Base-by-base conservation (phyloP, 305 asterid genomes). In the Striga hermonthica region DNA sequence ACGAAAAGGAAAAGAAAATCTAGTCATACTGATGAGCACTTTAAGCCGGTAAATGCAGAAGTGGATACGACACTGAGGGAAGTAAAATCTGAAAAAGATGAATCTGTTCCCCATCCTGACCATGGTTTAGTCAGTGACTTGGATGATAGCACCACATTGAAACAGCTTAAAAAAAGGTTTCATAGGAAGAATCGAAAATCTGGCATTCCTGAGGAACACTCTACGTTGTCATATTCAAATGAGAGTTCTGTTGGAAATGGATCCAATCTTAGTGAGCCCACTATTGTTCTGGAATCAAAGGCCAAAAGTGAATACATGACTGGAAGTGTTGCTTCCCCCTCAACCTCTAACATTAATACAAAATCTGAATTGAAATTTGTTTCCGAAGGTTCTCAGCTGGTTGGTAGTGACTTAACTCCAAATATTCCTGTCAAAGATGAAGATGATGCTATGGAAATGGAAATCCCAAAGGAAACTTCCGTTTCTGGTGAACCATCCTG, bases 161-260 rank as follows among this genome's bases (percentile, higher is more conserved):
- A 66, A 69, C 86, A 79, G 49, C 72, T 81, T 9, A 79, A 54
- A 72, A 47, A 76, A 40, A 75, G 59, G 48, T 78, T 76, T 58
- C 76, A 43, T 71, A 47, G 67, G 56, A 86, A 68, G 82, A 86
- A 82, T 72, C 78, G 83, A 70, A 78, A 78, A 53, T 64, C 28
- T 56, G 64, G 9, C 59, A 53, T 50, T 57, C 41, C 22, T 35
- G 60, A 11, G 59, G 50, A 62, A 22, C 50, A 65, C 60, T 47
- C 78, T 60, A 67, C 57, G 40, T 72, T 62, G 64, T 72, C 59
- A 55, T 56, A 36, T 36, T 15, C 31, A 35, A 58, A 74, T 55
- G 35, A 52, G 72, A 76, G 73, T 36, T 66, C 40, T 12, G 71
- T 35, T 14, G 80, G 79, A 63, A 84, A 78, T 61, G 82, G 78